These are phyloP conservation scores for Psidium guajava DNA, from an alignment of 345 rosid genomes.

Conservation along the genomic window DNA sequence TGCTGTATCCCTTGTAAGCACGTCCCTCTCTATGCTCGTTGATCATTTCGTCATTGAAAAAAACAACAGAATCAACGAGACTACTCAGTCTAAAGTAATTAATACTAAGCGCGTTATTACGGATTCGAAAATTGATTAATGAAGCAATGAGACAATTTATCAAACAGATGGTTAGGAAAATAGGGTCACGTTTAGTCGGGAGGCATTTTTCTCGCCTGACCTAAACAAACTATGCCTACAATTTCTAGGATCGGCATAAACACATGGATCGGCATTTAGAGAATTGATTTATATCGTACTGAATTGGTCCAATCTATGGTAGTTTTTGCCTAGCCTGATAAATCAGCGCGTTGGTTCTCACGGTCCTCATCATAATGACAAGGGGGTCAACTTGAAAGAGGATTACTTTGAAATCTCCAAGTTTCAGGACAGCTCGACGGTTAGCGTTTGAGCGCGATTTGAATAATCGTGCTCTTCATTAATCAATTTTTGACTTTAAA, in stretches of 20 bases:
- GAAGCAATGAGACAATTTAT: not conserved
- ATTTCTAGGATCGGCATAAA: not conserved
- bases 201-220: not conserved
- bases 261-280: not conserved
- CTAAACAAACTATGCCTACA: not conserved
- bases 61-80: not conserved
- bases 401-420: not conserved
- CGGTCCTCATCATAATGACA: too few species aligned
- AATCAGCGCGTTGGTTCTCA: too few species aligned
- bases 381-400: not conserved
- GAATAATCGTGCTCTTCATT: not conserved
- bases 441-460: not conserved
- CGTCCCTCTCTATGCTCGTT: not conserved
- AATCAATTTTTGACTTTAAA: not conserved
- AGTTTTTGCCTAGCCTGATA: too few species aligned
- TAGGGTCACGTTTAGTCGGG: not conserved
- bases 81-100: not conserved
- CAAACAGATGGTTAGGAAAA: not conserved
- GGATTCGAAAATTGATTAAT: not conserved
- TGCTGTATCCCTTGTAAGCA: not conserved
- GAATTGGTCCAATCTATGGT: not conserved
- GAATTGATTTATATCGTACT: not conserved
- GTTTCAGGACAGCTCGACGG: not conserved
- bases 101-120: not conserved
- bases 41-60: not conserved